These are phyloP conservation scores for Raddia guianensis DNA, from an alignment of 176 grass and related monocot species.

Conservation along the genomic window DNA sequence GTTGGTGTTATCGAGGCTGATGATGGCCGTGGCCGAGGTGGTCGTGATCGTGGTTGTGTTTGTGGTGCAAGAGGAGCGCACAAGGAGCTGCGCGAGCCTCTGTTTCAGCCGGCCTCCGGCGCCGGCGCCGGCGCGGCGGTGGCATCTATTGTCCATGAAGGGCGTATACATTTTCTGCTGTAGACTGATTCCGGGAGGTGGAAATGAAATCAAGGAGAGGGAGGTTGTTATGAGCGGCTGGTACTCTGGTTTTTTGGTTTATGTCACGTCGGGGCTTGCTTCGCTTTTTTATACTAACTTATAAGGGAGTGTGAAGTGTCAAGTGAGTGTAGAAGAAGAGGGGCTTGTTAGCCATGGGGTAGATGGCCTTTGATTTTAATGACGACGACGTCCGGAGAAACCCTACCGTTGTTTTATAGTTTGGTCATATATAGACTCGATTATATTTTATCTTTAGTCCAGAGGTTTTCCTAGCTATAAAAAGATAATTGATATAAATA, in stretches of 20 bases:
- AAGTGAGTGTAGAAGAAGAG: slow-evolving; percentile 14
- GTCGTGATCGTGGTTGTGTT: slow-evolving; percentile 33
- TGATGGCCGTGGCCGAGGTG: slow-evolving; percentile 39
- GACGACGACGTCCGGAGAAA: too few relatives aligned
- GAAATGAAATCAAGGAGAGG: not conserved
- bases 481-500: too few relatives aligned
- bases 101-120: slow-evolving; percentile 55
- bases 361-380: too few relatives aligned
- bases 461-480: too few relatives aligned
- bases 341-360: not conserved
- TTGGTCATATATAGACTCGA: too few relatives aligned
- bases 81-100: slow-evolving; percentile 65
- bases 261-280: slow-evolving; percentile 16
- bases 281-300: not conserved
- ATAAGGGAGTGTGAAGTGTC: slow-evolving; percentile 1
- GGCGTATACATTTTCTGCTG: slow-evolving; percentile 20
- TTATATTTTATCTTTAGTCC: too few relatives aligned
- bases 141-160: slow-evolving; percentile 38
- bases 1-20: slow-evolving; percentile 39
- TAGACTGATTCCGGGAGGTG: not conserved
- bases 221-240: not conserved
- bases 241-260: slow-evolving; percentile 32
- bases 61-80: slow-evolving; percentile 65
- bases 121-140: slow-evolving; percentile 30
- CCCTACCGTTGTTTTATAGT: too few relatives aligned